Conservation (phyloP, 2,329 filamentous ascomycete species). For the Graphium sp. region DNA sequence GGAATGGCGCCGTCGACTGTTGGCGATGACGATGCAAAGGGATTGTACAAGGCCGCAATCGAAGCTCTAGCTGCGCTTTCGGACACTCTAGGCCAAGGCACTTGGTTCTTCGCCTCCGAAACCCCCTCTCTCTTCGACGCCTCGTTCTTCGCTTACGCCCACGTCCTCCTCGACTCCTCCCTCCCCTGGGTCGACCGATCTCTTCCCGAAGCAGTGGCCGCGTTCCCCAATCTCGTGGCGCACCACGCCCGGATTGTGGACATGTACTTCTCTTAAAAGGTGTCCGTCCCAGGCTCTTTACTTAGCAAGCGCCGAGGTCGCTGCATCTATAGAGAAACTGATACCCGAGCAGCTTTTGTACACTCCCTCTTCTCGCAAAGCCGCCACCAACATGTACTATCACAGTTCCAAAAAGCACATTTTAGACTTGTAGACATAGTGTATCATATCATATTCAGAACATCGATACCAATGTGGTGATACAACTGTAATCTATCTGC, state of each 20-base stretch:
- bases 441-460: too few species aligned
- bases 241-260: slow-evolving; percentile 18
- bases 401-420: too few species aligned
- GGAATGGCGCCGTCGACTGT: too few species aligned
- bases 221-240: slow-evolving; percentile 42
- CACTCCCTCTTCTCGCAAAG: too few species aligned
- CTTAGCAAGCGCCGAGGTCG: too few species aligned
- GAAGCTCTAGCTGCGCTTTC: slow-evolving; percentile 27
- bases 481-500: too few species aligned
- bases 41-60: slow-evolving; percentile 24
- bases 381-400: too few species aligned
- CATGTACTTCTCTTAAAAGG: slow-evolving; percentile 6
- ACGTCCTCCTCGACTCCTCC: slow-evolving; percentile 52
- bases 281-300: too few species aligned
- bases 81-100: slow-evolving; percentile 15
- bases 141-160: slow-evolving; percentile 75
- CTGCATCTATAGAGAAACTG: too few species aligned
- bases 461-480: too few species aligned
- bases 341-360: too few species aligned
- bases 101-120: slow-evolving; percentile 31
- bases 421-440: too few species aligned
- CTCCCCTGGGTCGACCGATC: slow-evolving; percentile 48
- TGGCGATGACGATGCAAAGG: slow-evolving; percentile 12
- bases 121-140: slow-evolving; percentile 70
- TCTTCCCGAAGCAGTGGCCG: slow-evolving; percentile 37